Conservation (phyloP, 345 rosid species). For the Gossypium australe region DNA sequence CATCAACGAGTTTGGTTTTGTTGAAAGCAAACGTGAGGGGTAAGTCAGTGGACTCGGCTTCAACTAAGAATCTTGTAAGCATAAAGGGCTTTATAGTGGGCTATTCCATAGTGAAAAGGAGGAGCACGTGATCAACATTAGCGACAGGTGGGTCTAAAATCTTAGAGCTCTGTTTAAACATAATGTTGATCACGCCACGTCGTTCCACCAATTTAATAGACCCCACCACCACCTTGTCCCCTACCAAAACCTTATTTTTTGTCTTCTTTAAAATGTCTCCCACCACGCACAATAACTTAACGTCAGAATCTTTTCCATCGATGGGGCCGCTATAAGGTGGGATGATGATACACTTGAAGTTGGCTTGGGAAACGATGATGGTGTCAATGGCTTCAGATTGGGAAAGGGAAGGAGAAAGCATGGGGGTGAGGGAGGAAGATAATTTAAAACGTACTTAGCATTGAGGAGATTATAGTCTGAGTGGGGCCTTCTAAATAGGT, state of each 20-base stretch:
- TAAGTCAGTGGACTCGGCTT: constrained; percentile 72
- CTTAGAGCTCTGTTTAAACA: constrained; percentile 53
- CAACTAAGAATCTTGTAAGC: constrained; percentile 77
- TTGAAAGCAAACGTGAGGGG: constrained; percentile 71
- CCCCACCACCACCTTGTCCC: constrained; percentile 71
- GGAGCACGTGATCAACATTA: constrained; percentile 64
- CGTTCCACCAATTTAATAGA: constrained; percentile 83
- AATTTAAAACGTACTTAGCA: constrained; percentile 45
- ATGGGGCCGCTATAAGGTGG: constrained; percentile 18
- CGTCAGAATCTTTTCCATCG: constrained; percentile 8
- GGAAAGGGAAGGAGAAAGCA: constrained; percentile 50
- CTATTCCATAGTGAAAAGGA: constrained; percentile 74
- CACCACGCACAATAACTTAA: constrained; percentile 76
- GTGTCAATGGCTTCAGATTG: constrained; percentile 70
- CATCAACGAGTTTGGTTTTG: constrained; percentile 56
- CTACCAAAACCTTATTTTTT: constrained; percentile 70
- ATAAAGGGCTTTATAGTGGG: constrained; percentile 61
- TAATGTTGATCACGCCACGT: constrained; percentile 62
- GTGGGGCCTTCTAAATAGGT: constrained; percentile 36
- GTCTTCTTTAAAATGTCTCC: constrained; percentile 81
- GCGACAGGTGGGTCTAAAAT: constrained; percentile 74
- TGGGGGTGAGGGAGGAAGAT: constrained; percentile 58
- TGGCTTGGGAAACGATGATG: constrained; percentile 80
- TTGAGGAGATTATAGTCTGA: constrained; percentile 55
- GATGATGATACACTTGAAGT: constrained; percentile 85